Evolutionary conservation across 352 stramenopile species (phyloP).

Genomic region (Phytopythium ostracodes): DNA sequence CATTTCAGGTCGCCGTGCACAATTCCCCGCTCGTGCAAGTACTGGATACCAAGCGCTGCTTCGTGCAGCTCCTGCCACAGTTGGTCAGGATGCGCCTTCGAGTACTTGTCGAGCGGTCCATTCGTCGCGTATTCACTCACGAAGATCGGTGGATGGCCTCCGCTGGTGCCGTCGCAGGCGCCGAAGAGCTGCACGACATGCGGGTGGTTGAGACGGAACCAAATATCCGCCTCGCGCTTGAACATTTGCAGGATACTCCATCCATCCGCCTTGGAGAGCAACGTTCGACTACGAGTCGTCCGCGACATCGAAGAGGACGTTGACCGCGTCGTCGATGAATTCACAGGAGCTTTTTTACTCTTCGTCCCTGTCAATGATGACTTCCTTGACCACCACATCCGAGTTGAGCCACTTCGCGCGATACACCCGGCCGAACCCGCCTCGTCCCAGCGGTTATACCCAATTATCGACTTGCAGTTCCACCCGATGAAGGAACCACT

Average conservation of each 20-base stretch:
- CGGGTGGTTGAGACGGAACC: conserved; percentile 7
- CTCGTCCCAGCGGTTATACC: neutral
- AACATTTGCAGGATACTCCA: neutral
- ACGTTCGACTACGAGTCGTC: neutral
- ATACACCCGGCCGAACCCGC: neutral
- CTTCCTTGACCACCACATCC: neutral
- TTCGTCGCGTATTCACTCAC: neutral
- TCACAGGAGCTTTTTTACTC: neutral
- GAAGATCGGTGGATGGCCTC: neutral
- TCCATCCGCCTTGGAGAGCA: neutral
- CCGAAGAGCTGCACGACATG: conserved; percentile 5
- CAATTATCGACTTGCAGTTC: neutral
- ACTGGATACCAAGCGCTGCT: neutral
- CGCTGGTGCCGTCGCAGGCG: neutral
- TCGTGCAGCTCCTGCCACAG: conserved; percentile 5
- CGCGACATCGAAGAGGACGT: neutral
- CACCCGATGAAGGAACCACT: neutral
- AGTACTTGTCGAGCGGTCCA: conserved; percentile 14
- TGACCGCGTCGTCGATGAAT: neutral
- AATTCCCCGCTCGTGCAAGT: conserved; percentile 3
- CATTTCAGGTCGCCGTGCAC: conserved; percentile 7
- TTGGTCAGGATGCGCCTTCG: neutral
- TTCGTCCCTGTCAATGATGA: neutral
- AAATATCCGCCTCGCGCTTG: neutral
- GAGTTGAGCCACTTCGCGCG: neutral